Percentiles rank a stretch among this genome's conserved stretches.
These are phyloP conservation scores for Moniliophthora roreri DNA, from an alignment of 1,284 basidiomycete genomes.

Conservation along the genomic window DNA sequence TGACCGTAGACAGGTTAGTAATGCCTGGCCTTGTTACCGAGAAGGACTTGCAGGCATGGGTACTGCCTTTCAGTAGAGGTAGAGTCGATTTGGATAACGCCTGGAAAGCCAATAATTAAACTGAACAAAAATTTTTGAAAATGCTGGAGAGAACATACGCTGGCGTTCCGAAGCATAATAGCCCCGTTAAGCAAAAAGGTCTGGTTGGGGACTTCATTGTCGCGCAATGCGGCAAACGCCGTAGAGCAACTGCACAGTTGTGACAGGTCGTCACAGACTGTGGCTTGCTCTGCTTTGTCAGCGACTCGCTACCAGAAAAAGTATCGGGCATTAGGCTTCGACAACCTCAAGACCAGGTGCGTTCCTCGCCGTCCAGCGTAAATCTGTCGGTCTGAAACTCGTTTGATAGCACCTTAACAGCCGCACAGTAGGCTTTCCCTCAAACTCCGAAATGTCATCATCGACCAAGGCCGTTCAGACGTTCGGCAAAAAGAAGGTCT, in stretches of 20 bases:
- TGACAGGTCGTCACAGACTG: background rate
- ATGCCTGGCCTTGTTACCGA: background rate
- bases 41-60: no score
- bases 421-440: conserved; percentile 11
- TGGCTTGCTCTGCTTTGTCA: conserved; percentile 1
- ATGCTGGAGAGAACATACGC: background rate
- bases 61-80: background rate
- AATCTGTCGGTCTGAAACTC: conserved; percentile 19
- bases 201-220: background rate
- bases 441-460: conserved; percentile 61
- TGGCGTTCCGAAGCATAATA: conserved; percentile 3
- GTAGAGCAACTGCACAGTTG: background rate
- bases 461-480: conserved; percentile 89
- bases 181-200: background rate
- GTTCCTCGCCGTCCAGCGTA: background rate
- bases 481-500: conserved; percentile 97
- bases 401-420: conserved; percentile 16
- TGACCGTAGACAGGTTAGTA: background rate
- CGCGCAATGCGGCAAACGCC: background rate
- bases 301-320: conserved; percentile 3
- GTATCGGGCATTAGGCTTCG: conserved; percentile 32
- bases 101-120: background rate
- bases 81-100: background rate
- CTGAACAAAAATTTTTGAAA: background rate
- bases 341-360: conserved; percentile 37